Evolutionary conservation across 2,329 filamentous ascomycete genomes (phyloP).

Genomic region (Trichoderma pleuroti): DNA sequence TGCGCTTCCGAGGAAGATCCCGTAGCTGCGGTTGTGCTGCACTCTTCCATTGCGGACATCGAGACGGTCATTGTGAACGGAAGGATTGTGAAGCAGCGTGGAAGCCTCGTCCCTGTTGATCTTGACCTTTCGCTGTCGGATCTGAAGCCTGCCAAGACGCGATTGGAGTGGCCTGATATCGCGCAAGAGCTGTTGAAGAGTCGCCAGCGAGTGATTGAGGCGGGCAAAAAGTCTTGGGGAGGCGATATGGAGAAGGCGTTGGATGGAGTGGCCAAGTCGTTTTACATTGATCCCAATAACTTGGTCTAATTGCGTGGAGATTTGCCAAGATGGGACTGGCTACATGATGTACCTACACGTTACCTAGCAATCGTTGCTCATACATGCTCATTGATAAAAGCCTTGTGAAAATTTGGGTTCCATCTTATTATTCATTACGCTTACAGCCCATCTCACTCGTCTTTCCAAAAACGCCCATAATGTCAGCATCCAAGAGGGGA

Average conservation of each 20-base stretch:
- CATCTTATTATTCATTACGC: background rate
- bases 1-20: slow-evolving; percentile 37
- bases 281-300: background rate
- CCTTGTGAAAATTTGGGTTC: background rate
- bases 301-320: background rate
- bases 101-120: slow-evolving; percentile 28
- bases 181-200: slow-evolving; percentile 3
- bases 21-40: slow-evolving; percentile 51
- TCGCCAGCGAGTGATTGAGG: slow-evolving; percentile 2
- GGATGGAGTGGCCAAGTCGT: background rate
- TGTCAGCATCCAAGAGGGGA: background rate
- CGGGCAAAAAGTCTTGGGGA: slow-evolving; percentile 1
- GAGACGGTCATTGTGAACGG: slow-evolving; percentile 48
- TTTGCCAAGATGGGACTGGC: background rate
- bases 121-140: background rate
- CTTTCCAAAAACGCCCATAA: background rate
- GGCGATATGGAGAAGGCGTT: background rate
- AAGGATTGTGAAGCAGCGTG: slow-evolving; percentile 42
- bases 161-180: slow-evolving; percentile 4
- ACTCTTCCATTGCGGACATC: slow-evolving; percentile 49
- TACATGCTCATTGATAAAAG: background rate
- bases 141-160: background rate
- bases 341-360: background rate
- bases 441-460: background rate
- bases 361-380: background rate